Evolutionary conservation across 2,329 filamentous ascomycete species (phyloP).

Genomic region (Teratosphaeria nubilosa): DNA sequence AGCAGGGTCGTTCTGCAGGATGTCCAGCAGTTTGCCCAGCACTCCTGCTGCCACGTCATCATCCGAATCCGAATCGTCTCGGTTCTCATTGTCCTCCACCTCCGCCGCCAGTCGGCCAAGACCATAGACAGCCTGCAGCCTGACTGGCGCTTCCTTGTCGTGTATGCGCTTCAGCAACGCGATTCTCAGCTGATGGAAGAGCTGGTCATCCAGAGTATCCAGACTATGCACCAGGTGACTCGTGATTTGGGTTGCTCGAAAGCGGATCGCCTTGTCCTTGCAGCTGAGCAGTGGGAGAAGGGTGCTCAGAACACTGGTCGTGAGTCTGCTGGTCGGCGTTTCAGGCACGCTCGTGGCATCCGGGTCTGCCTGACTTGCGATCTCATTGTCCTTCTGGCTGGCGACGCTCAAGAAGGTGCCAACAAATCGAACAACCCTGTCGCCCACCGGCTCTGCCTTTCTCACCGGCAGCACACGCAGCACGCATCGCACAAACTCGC

Average conservation of each 20-base stretch:
- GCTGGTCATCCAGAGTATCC: conserved; percentile 80
- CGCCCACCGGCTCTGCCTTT: conserved; percentile 82
- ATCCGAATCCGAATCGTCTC: conserved; percentile 62
- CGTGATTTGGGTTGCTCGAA: conserved; percentile 78
- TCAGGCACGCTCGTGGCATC: conserved; percentile 59
- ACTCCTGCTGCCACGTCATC: conserved; percentile 58
- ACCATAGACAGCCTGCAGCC: conserved; percentile 83
- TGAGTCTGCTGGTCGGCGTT: conserved; percentile 74
- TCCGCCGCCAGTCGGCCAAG: conserved; percentile 70
- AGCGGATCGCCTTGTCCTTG: conserved; percentile 90
- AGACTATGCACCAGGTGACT: conserved; percentile 88
- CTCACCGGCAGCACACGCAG: conserved; percentile 75
- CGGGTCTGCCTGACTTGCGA: conserved; percentile 41
- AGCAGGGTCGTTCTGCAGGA: conserved; percentile 86
- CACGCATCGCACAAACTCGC: conserved; percentile 73
- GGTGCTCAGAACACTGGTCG: conserved; percentile 60
- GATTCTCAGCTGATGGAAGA: conserved; percentile 73
- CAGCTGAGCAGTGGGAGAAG: conserved; percentile 66
- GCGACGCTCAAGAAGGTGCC: conserved; percentile 73
- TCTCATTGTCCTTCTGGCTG: conserved; percentile 44
- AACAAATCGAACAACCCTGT: conserved; percentile 75
- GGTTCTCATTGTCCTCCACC: conserved; percentile 52
- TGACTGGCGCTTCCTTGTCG: conserved; percentile 88
- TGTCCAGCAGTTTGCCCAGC: conserved; percentile 72
- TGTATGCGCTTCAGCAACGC: conserved; percentile 75